These are phyloP conservation scores for Fusarium nanum DNA, from an alignment of 2,329 filamentous ascomycete species.

Conservation along the genomic window DNA sequence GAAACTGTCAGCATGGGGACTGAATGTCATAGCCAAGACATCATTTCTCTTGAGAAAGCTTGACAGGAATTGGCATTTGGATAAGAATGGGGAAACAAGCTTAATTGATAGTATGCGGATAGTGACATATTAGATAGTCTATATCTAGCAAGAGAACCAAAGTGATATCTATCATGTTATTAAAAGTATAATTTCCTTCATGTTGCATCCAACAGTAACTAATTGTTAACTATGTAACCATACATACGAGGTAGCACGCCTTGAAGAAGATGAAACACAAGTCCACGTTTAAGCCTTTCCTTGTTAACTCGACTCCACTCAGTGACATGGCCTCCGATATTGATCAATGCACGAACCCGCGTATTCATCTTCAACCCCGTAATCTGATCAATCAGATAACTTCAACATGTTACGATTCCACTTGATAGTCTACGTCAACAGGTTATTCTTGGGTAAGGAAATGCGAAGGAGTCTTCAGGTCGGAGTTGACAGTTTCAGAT, in stretches of 20 bases:
- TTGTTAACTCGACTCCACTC: background rate
- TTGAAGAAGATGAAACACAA: slow-evolving; percentile 3
- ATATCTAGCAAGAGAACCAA: background rate
- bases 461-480: background rate
- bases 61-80: background rate
- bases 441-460: background rate
- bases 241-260: background rate
- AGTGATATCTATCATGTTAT: background rate
- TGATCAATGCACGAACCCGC: background rate
- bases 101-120: background rate
- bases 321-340: background rate
- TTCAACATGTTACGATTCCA: background rate
- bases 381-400: slow-evolving; percentile 2
- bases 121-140: background rate
- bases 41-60: background rate
- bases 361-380: background rate
- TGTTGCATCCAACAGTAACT: background rate
- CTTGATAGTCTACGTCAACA: background rate
- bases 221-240: background rate
- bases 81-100: background rate
- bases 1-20: background rate
- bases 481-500: background rate
- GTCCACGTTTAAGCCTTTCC: background rate
- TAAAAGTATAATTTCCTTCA: background rate
- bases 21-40: background rate